Base-by-base conservation (phyloP, 1,284 basidiomycete genomes). In the Hemileia vastatrix region DNA sequence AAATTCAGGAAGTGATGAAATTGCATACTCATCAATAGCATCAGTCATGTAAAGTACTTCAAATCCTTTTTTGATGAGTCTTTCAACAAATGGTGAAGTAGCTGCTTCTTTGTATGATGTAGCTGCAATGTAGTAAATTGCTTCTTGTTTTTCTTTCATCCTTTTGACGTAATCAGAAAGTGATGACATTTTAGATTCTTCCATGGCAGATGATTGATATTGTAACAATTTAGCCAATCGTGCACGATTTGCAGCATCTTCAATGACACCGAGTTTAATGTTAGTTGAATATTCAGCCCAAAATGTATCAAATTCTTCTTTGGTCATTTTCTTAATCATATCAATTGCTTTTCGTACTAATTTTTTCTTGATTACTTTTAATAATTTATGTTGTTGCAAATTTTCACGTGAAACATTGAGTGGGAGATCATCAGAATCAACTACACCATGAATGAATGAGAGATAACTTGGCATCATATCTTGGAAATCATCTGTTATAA, bases 361-460 rank as follows among this genome's bases (percentile, higher is more conserved):
- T 66, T 88, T 83, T 50, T 81, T 79, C 75, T 83, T 85, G 68
- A 90, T 80, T 74, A 88, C 87, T 67, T 80, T 83, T 58, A 91
- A 80, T 82, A 94, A 93, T 61, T 81, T 79, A 67, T 84, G 88
- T 50, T 86, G 86, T 75, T 95, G 91, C 2, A 96, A 81, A 5
- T 84, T 91, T 77, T 95, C 92, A 56, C 92, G 86, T 51, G 92
- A 94, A 57, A 96, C 92, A 71, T 94, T 95, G 63, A 96, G 80
- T 1, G 91, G 89, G 27, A 95, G 83, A 74, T 95, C 92, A 67
- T 95, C 91, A 51, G 91, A 88, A 51, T 69, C 68, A 55, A 69
- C n/a, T n/a, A n/a, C 85, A 48, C 88, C 87, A 72, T 86, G 88
- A 32, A 91, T 81, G 85, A 89, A 95, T 77, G 84, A 87, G 18